Percentiles rank a stretch among this genome's conserved stretches.
Evolutionary conservation across 768 basidiomycete species (phyloP).

Genomic region (Saitozyma podzolica): DNA sequence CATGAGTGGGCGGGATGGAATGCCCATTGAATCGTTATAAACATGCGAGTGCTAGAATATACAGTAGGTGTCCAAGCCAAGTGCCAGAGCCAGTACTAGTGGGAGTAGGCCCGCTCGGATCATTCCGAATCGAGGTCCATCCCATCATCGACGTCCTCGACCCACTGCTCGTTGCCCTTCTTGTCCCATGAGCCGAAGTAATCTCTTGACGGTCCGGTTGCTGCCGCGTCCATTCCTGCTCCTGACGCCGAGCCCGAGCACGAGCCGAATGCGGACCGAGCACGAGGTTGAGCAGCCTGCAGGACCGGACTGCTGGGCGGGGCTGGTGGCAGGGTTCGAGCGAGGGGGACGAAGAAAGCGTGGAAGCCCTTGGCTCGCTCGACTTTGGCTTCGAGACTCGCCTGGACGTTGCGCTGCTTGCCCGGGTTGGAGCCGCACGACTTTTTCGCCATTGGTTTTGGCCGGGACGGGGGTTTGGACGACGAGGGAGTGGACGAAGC

Average conservation of each 20-base stretch:
- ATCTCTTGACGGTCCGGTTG: slow-evolving; percentile 4
- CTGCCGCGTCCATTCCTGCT: background rate
- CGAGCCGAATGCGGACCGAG: slow-evolving; percentile 1
- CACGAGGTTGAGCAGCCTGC: background rate
- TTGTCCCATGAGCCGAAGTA: slow-evolving; percentile 14
- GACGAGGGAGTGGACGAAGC: background rate
- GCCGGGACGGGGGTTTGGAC: slow-evolving; percentile 5
- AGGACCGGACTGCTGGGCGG: slow-evolving; percentile 43
- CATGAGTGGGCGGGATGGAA: background rate
- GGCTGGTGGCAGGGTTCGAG: slow-evolving; percentile 28
- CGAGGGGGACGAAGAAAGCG: slow-evolving; percentile 39
- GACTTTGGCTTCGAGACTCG: slow-evolving; percentile 37
- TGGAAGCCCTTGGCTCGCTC: slow-evolving; percentile 40
- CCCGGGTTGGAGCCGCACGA: background rate
- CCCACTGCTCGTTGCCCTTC: slow-evolving; percentile 21
- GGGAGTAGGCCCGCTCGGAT: background rate
- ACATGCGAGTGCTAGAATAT: background rate
- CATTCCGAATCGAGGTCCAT: slow-evolving; percentile 23
- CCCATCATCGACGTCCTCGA: slow-evolving; percentile 21
- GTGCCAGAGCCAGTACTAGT: background rate
- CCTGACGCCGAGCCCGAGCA: slow-evolving; percentile 5
- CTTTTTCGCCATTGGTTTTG: slow-evolving; percentile 9
- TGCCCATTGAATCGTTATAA: background rate
- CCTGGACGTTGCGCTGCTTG: slow-evolving; percentile 34
- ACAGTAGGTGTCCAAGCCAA: background rate